Percentiles rank a stretch among this genome's conserved stretches.
phyloP scores from a whole-genome alignment of 2,329 filamentous ascomycete genomes.

The Neobulgaria alba region DNA sequence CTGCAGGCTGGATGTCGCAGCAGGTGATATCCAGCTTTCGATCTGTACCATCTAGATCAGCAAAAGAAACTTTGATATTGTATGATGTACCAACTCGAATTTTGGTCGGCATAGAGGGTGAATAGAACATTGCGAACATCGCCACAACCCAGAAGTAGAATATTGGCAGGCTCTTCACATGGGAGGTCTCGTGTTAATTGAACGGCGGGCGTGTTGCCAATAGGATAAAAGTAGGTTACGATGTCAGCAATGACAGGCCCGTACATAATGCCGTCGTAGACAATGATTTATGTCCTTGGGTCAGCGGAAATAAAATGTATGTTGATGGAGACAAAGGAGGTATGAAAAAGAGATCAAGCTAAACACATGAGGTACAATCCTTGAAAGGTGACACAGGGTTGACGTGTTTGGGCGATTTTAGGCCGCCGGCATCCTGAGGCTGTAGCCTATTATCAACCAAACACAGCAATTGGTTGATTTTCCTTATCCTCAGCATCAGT shows the following conservation, averaged over 20 bases:
- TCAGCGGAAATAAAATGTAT: too few species aligned
- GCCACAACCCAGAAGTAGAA: constrained; percentile 11
- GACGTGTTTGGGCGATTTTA: too few species aligned
- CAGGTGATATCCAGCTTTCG: constrained; percentile 2
- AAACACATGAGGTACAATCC: too few species aligned
- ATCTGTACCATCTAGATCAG: neutral
- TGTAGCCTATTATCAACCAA: too few species aligned
- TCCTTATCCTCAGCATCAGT: too few species aligned
- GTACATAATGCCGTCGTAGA: neutral
- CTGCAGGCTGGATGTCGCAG: constrained; percentile 2
- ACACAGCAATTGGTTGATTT: too few species aligned
- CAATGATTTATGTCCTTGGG: too few species aligned
- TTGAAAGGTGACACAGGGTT: too few species aligned
- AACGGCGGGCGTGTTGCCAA: constrained; percentile 10
- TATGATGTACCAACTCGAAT: neutral
- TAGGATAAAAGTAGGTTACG: constrained; percentile 4
- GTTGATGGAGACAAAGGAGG: too few species aligned
- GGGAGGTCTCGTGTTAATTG: constrained; percentile 4
- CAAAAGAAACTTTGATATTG: neutral
- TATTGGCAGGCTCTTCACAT: neutral
- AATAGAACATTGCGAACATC: constrained; percentile 11
- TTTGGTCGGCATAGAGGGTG: constrained; percentile 4
- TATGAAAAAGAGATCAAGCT: too few species aligned
- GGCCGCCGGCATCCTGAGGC: too few species aligned
- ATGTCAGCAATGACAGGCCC: neutral